phyloP scores from a whole-genome alignment of 176 grass and related monocot species.

The Aegilops sharonensis region DNA sequence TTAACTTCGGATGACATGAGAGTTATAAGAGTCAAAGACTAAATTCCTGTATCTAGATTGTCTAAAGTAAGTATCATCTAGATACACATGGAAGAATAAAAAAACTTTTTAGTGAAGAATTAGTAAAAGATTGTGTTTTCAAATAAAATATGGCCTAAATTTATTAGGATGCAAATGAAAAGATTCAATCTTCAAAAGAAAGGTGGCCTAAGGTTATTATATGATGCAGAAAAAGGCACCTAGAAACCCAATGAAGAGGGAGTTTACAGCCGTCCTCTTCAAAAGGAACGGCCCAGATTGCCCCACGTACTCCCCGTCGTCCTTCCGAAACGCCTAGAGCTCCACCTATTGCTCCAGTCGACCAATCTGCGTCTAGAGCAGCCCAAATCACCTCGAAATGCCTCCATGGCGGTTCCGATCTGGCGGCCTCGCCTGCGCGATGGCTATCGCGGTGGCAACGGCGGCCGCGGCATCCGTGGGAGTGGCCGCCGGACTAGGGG shows the following conservation, averaged over 20 bases:
- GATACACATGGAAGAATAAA: too few species aligned
- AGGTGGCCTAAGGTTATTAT: too few species aligned
- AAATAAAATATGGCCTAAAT: too few species aligned
- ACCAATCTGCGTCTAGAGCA: background rate
- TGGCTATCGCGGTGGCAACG: background rate
- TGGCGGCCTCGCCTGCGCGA: slow-evolving; percentile 24
- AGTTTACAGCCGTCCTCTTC: slow-evolving; percentile 18
- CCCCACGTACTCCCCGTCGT: background rate
- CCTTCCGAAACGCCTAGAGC: background rate
- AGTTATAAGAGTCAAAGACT: too few species aligned
- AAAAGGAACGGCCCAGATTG: slow-evolving; percentile 21
- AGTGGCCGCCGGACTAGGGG: slow-evolving; percentile 18
- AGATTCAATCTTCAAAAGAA: too few species aligned
- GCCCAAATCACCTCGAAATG: slow-evolving; percentile 18
- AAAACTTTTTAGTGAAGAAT: too few species aligned
- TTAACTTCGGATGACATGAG: too few species aligned
- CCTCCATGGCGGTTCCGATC: slow-evolving; percentile 33
- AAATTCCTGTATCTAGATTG: too few species aligned
- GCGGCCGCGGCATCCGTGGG: background rate
- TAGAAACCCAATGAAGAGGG: background rate
- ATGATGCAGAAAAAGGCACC: too few species aligned
- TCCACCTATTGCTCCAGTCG: background rate
- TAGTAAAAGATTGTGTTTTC: too few species aligned
- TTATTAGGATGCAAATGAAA: too few species aligned
- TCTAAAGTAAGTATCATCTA: too few species aligned